phyloP scores from a whole-genome alignment of 176 grass and related monocot species.

The Saccharum officinarum region DNA sequence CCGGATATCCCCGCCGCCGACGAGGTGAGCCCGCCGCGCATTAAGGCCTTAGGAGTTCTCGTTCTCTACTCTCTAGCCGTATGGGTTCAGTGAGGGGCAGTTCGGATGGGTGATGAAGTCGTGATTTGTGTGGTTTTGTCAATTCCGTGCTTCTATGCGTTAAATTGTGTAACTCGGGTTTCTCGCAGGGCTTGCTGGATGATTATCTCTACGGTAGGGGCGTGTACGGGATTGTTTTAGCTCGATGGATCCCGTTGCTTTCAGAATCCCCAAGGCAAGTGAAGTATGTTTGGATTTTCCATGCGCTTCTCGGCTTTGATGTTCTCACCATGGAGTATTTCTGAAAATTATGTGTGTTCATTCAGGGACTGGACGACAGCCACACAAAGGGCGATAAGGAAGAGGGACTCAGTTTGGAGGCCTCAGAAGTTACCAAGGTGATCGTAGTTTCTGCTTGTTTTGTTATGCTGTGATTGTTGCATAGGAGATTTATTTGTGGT shows the following conservation, averaged over 20 bases:
- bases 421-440: constrained; percentile 49
- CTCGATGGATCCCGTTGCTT: not conserved
- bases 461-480: constrained; percentile 13
- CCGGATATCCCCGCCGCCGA: constrained; percentile 14
- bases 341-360: constrained; percentile 21
- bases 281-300: not conserved
- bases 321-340: not conserved
- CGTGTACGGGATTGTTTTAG: constrained; percentile 19
- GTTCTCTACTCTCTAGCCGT: not conserved
- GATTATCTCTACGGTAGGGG: constrained; percentile 35
- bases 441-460: constrained; percentile 26
- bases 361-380: constrained; percentile 33
- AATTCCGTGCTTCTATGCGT: not conserved
- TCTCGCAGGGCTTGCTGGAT: constrained; percentile 25
- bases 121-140: not conserved
- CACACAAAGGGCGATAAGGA: constrained; percentile 32
- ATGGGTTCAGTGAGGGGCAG: not conserved
- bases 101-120: not conserved
- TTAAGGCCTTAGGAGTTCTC: not conserved
- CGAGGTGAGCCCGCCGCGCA: constrained; percentile 33
- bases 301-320: not conserved
- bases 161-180: not conserved
- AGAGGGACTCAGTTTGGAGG: constrained; percentile 27
- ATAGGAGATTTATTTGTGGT: constrained; percentile 4
- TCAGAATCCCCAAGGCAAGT: constrained; percentile 26